phyloP scores from a whole-genome alignment of 148 eudicot species.

The Rhododendron ferrugineum region DNA sequence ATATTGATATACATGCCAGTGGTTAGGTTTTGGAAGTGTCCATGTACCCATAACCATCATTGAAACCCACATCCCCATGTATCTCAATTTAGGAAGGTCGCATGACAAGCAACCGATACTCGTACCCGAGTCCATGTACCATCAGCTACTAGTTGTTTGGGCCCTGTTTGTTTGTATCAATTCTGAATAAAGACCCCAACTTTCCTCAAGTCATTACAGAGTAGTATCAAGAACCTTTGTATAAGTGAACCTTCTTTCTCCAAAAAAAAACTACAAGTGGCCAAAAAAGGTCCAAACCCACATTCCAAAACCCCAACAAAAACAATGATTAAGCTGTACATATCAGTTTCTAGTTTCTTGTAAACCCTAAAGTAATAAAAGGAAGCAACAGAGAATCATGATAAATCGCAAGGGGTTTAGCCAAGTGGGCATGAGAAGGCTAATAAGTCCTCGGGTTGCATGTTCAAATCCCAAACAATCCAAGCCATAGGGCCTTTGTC shows the following conservation, averaged over 20 bases:
- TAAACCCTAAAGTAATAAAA: not conserved
- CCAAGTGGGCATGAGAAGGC: not conserved
- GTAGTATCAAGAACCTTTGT: not conserved
- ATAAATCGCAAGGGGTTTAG: not conserved
- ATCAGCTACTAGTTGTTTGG: not conserved
- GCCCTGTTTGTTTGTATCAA: not conserved
- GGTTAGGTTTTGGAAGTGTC: not conserved
- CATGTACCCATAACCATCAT: not conserved
- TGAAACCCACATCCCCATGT: not conserved
- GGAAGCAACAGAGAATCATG: not conserved
- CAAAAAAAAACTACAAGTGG: not conserved
- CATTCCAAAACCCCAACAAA: not conserved
- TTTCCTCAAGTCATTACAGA: not conserved
- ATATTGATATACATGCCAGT: not conserved
- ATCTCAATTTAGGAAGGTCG: not conserved
- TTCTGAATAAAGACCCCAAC: not conserved
- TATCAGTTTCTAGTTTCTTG: not conserved
- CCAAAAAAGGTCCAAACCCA: not conserved
- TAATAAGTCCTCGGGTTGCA: not conserved
- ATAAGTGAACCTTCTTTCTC: not conserved
- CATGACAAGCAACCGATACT: not conserved
- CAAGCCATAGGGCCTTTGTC: not conserved
- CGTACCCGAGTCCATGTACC: not conserved
- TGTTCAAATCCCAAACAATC: not conserved
- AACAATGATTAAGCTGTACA: not conserved